Conservation (phyloP, 2,329 filamentous ascomycete genomes). For the Verticillium klebahnii region DNA sequence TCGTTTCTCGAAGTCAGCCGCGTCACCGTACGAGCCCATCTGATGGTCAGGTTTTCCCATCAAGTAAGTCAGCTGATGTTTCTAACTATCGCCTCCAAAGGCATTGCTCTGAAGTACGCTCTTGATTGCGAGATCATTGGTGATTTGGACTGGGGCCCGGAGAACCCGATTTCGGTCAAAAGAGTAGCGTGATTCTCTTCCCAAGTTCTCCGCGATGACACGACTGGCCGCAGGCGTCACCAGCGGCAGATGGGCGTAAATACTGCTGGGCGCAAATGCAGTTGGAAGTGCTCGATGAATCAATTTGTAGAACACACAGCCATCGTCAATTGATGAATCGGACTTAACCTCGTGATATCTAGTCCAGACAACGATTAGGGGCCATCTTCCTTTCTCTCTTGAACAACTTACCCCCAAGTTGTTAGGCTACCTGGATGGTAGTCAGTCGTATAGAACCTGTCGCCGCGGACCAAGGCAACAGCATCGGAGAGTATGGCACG, state of each 20-base stretch:
- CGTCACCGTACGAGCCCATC: not conserved
- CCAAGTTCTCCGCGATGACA: conserved; percentile 52
- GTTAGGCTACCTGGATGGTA: conserved; percentile 58
- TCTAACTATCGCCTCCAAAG: not conserved
- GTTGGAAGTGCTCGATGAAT: conserved; percentile 59
- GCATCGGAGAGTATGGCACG: conserved; percentile 59
- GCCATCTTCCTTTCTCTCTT: not conserved
- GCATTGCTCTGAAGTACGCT: not conserved
- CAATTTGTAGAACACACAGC: conserved; percentile 63
- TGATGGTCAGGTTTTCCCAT: not conserved
- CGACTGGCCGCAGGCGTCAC: conserved; percentile 43
- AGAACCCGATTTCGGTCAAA: conserved; percentile 35
- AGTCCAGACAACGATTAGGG: not conserved
- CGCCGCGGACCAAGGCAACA: conserved; percentile 57
- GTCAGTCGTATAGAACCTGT: conserved; percentile 60
- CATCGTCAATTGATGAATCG: conserved; percentile 43
- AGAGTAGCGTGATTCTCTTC: conserved; percentile 52
- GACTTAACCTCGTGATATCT: conserved; percentile 32
- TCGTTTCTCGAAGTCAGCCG: not conserved
- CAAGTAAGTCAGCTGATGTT: not conserved
- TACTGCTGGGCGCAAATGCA: conserved; percentile 56
- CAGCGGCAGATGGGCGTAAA: conserved; percentile 57
- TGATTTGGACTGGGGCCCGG: not conserved
- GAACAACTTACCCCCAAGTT: conserved; percentile 54
- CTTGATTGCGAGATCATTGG: not conserved